Conservation (phyloP, 345 rosid species). For the Brassica juncea region DNA sequence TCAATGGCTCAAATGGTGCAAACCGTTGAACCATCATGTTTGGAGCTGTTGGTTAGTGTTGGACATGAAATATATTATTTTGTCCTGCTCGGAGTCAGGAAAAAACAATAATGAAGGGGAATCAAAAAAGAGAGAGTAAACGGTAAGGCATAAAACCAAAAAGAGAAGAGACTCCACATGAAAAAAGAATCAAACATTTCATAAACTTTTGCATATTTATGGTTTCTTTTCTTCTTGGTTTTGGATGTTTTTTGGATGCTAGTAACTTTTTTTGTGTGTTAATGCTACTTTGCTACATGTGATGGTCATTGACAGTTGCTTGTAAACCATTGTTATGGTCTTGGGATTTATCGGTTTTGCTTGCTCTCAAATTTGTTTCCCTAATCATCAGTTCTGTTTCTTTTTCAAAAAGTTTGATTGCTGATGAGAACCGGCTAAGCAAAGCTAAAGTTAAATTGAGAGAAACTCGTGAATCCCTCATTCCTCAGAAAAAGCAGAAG, state of each 20-base stretch:
- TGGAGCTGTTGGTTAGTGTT: constrained; percentile 33
- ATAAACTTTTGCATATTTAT: constrained; percentile 32
- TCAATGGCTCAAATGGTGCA: constrained; percentile 21
- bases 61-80: constrained; percentile 30
- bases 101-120: constrained; percentile 37
- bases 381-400: neutral
- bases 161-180: constrained; percentile 26
- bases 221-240: constrained; percentile 16
- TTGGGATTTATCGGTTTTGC: constrained; percentile 22
- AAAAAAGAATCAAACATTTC: constrained; percentile 31
- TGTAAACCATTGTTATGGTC: constrained; percentile 31
- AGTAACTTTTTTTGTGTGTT: constrained; percentile 23
- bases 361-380: neutral
- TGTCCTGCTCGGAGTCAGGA: constrained; percentile 33
- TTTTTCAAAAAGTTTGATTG: neutral
- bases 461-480: neutral
- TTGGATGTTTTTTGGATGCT: constrained; percentile 25
- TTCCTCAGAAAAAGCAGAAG: neutral
- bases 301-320: constrained; percentile 19
- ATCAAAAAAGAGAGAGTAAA: neutral
- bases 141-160: constrained; percentile 31
- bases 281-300: constrained; percentile 6
- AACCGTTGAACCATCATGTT: constrained; percentile 35
- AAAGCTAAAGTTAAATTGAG: neutral
- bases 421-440: neutral